These are phyloP conservation scores for Hyaloperonospora arabidopsidis DNA, from an alignment of 352 stramenopile genomes.

Conservation along the genomic window DNA sequence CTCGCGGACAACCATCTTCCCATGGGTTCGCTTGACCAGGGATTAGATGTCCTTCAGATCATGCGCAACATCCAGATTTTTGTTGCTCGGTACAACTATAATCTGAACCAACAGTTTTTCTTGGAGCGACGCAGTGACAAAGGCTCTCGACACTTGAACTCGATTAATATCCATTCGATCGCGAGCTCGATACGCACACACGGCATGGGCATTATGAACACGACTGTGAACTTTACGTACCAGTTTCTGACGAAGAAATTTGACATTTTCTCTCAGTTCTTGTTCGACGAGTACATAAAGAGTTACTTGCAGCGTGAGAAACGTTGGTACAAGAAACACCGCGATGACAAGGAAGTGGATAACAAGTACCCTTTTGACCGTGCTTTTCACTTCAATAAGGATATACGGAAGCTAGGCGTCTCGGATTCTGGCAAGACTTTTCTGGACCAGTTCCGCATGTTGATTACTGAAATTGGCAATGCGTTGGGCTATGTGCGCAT, in stretches of 20 bases:
- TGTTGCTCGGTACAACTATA: slow-evolving; percentile 89
- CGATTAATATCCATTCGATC: slow-evolving; percentile 90
- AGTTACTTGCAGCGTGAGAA: slow-evolving; percentile 89
- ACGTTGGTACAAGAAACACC: slow-evolving; percentile 90
- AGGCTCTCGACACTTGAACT: slow-evolving; percentile 88
- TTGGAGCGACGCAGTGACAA: slow-evolving; percentile 87
- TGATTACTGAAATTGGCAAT: slow-evolving; percentile 91
- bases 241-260: slow-evolving; percentile 90
- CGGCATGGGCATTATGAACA: slow-evolving; percentile 93
- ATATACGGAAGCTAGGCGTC: slow-evolving; percentile 81
- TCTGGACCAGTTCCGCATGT: slow-evolving; percentile 85
- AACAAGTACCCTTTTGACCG: slow-evolving; percentile 90
- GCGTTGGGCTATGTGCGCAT: slow-evolving; percentile 90
- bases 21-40: slow-evolving; percentile 88
- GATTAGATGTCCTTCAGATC: slow-evolving; percentile 91
- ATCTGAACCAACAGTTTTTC: slow-evolving; percentile 94
- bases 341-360: slow-evolving; percentile 82
- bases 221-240: slow-evolving; percentile 93
- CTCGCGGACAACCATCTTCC: slow-evolving; percentile 89
- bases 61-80: slow-evolving; percentile 94
- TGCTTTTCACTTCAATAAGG: slow-evolving; percentile 89
- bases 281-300: slow-evolving; percentile 93
- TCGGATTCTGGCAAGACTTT: slow-evolving; percentile 84
- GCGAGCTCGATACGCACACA: slow-evolving; percentile 89
- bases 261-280: slow-evolving; percentile 87